phyloP scores from a whole-genome alignment of 345 rosid species.

The Gossypium longicalyx region DNA sequence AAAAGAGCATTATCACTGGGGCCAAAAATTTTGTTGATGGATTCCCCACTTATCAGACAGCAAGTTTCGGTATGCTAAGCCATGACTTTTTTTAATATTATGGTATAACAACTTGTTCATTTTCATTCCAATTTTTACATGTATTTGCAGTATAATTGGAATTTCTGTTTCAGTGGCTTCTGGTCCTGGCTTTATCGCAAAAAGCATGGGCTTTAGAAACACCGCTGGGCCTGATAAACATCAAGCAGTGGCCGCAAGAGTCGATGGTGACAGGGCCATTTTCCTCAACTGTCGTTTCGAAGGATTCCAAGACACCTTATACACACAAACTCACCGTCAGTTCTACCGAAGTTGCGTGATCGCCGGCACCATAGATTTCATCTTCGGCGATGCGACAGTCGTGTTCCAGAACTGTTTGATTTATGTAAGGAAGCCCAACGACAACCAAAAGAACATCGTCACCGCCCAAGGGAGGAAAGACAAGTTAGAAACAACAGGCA shows the following conservation, averaged over 20 bases:
- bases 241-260: constrained; percentile 77
- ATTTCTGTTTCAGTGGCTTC: constrained; percentile 44
- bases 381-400: constrained; percentile 81
- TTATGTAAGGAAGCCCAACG: constrained; percentile 47
- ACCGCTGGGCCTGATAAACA: constrained; percentile 70
- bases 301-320: constrained; percentile 67
- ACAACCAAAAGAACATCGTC: constrained; percentile 51
- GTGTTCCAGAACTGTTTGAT: constrained; percentile 74
- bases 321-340: constrained; percentile 78
- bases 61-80: constrained; percentile 53
- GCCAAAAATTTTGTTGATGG: constrained; percentile 51
- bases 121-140: neutral
- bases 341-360: constrained; percentile 67
- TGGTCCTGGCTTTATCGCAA: constrained; percentile 63
- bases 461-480: constrained; percentile 69
- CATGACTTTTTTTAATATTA: neutral
- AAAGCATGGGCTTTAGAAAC: constrained; percentile 80
- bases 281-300: constrained; percentile 79
- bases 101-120: neutral
- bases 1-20: constrained; percentile 66
- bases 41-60: constrained; percentile 51
- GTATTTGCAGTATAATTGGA: neutral
- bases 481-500: constrained; percentile 57
- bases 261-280: constrained; percentile 56
- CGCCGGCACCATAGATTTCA: constrained; percentile 71